These are phyloP conservation scores for Barnettozyma populi DNA, from an alignment of 805 yeast species.

Conservation along the genomic window DNA sequence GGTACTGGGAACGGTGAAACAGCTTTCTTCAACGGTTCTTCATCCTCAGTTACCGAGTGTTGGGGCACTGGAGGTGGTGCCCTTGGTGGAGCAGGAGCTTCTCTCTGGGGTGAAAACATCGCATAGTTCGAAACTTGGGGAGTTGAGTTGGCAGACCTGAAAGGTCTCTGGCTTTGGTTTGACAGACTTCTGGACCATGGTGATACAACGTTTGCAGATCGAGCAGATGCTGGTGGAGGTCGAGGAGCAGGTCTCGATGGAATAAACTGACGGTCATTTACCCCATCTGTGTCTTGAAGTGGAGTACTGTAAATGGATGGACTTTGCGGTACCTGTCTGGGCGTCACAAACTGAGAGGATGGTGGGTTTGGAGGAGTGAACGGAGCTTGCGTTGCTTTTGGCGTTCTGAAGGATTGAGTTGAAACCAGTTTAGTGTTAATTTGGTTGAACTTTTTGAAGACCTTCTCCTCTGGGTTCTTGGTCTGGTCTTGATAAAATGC, in stretches of 20 bases:
- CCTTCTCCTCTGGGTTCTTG: conserved; percentile 36
- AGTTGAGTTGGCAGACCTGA: conserved; percentile 18
- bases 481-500: conserved; percentile 71
- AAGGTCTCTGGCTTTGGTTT: conserved; percentile 11
- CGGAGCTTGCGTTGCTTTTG: conserved; percentile 19
- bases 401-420: conserved; percentile 31
- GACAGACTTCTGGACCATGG: conserved; percentile 24
- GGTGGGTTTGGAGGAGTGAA: conserved; percentile 23
- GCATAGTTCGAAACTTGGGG: conserved; percentile 13
- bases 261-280: conserved; percentile 41
- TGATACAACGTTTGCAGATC: conserved; percentile 22
- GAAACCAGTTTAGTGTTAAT: conserved; percentile 23
- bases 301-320: conserved; percentile 3
- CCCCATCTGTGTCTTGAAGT: conserved; percentile 6
- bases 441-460: conserved; percentile 34
- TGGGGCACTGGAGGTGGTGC: conserved; percentile 25
- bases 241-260: conserved; percentile 68
- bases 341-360: conserved; percentile 20
- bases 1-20: background rate
- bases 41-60: conserved; percentile 6
- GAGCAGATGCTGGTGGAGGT: conserved; percentile 36
- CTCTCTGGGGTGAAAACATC: conserved; percentile 21
- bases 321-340: conserved; percentile 26
- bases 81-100: conserved; percentile 25
- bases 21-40: background rate